phyloP scores from a whole-genome alignment of 495 filamentous ascomycete species.

The Lophiotrema nucula region DNA sequence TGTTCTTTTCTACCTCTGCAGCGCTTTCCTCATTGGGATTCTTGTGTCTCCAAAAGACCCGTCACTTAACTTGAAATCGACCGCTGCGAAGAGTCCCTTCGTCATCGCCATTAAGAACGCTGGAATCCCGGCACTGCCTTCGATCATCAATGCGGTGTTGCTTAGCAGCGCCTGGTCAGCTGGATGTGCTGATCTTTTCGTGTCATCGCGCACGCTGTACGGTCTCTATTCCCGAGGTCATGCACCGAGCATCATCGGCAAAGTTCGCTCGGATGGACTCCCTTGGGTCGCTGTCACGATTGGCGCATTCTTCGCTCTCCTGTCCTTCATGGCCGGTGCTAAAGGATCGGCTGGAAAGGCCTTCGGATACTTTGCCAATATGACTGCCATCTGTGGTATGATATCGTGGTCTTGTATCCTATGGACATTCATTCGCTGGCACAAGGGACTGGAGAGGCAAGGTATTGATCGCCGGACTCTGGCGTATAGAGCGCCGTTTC shows the following conservation, averaged over 20 bases:
- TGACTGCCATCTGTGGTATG: background rate
- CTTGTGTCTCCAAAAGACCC: conserved; percentile 33
- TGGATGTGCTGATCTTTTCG: background rate
- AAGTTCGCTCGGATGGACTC: background rate
- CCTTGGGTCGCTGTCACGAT: background rate
- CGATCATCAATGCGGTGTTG: conserved; percentile 8
- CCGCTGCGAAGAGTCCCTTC: conserved; percentile 50
- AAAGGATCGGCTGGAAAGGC: background rate
- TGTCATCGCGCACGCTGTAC: background rate
- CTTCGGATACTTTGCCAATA: background rate
- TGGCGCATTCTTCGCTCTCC: background rate
- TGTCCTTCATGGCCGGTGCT: background rate
- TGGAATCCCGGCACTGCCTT: conserved; percentile 49
- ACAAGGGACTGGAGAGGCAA: background rate
- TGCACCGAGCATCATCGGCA: conserved; percentile 45
- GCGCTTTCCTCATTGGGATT: conserved; percentile 3
- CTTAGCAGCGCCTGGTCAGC: conserved; percentile 2
- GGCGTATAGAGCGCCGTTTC: background rate
- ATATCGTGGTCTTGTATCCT: background rate
- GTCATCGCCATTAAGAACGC: conserved; percentile 52
- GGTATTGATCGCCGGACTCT: background rate
- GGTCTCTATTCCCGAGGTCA: background rate
- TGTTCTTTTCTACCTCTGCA: background rate
- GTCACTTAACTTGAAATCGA: conserved; percentile 25
- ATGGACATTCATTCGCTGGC: background rate